phyloP scores from a whole-genome alignment of 305 asterid genomes.

The Fraxinus albicans region DNA sequence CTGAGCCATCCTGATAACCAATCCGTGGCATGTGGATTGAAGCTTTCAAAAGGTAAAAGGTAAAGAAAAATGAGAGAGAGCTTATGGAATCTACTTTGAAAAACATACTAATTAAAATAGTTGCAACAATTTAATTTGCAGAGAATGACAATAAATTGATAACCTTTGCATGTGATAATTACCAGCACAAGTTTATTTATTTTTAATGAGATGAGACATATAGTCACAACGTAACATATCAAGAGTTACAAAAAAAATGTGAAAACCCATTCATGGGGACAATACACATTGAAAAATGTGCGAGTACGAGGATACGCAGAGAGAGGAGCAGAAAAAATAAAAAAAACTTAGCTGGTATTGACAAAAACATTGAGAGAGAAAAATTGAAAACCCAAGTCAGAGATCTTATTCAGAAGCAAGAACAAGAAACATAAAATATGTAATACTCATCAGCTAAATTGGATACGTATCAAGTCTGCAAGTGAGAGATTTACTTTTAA shows the following conservation, averaged over 20 bases:
- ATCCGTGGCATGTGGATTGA: constrained; percentile 95
- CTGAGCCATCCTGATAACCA: constrained; percentile 68
- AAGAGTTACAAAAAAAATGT: neutral
- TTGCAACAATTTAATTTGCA: neutral
- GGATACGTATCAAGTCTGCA: neutral
- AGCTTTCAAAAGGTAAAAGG: constrained; percentile 38
- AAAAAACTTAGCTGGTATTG: neutral
- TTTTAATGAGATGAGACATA: neutral
- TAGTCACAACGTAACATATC: neutral
- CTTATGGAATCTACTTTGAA: neutral
- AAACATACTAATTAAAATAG: neutral
- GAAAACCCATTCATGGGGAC: neutral
- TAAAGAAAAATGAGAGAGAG: neutral
- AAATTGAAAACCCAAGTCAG: neutral
- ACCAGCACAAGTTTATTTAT: neutral
- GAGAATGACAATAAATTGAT: neutral
- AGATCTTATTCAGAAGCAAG: neutral
- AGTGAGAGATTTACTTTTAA: neutral
- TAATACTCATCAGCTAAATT: neutral
- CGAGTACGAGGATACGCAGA: neutral
- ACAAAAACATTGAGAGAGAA: neutral
- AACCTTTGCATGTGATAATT: neutral
- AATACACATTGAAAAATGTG: neutral
- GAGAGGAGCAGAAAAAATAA: neutral
- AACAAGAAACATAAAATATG: neutral